phyloP scores from a whole-genome alignment of 2,329 filamentous ascomycete species.

The Colletotrichum limetticola region DNA sequence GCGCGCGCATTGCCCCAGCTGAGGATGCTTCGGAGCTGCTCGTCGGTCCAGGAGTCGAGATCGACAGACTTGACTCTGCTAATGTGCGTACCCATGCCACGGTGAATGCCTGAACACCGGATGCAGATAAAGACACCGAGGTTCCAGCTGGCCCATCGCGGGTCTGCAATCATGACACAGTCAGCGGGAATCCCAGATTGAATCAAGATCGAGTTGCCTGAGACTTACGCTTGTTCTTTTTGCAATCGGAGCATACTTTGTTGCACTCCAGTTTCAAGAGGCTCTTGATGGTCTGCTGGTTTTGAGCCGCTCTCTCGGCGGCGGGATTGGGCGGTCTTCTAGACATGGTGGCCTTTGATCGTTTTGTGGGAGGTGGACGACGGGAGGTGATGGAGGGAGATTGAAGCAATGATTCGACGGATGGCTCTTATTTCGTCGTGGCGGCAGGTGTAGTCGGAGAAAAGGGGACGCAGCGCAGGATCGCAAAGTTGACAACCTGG shows the following conservation, averaged over 20 bases:
- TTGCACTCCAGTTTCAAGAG: slow-evolving; percentile 94
- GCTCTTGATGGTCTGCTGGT: slow-evolving; percentile 92
- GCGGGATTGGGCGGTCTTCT: slow-evolving; percentile 80
- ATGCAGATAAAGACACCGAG: slow-evolving; percentile 98
- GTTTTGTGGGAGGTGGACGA: background rate
- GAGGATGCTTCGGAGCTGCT: slow-evolving; percentile 92
- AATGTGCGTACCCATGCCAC: slow-evolving; percentile 98
- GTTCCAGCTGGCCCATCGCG: slow-evolving; percentile 99
- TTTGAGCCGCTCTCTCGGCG: slow-evolving; percentile 90
- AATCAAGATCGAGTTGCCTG: background rate
- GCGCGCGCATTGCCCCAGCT: slow-evolving; percentile 96
- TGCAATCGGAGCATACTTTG: slow-evolving; percentile 98
- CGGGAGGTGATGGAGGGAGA: background rate
- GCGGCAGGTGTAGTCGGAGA: background rate
- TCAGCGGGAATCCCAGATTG: slow-evolving; percentile 11
- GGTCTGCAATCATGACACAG: slow-evolving; percentile 67
- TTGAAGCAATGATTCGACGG: background rate
- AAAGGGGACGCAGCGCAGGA: slow-evolving; percentile 13
- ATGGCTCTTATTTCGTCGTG: background rate
- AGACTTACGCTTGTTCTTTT: slow-evolving; percentile 92
- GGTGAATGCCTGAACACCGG: slow-evolving; percentile 97
- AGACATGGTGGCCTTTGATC: slow-evolving; percentile 69
- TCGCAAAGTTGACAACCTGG: slow-evolving; percentile 27
- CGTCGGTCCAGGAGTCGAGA: slow-evolving; percentile 97
- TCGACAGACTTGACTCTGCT: slow-evolving; percentile 98